These are phyloP conservation scores for Sporobolomyces roseus DNA, from an alignment of 768 basidiomycete species.

Conservation along the genomic window DNA sequence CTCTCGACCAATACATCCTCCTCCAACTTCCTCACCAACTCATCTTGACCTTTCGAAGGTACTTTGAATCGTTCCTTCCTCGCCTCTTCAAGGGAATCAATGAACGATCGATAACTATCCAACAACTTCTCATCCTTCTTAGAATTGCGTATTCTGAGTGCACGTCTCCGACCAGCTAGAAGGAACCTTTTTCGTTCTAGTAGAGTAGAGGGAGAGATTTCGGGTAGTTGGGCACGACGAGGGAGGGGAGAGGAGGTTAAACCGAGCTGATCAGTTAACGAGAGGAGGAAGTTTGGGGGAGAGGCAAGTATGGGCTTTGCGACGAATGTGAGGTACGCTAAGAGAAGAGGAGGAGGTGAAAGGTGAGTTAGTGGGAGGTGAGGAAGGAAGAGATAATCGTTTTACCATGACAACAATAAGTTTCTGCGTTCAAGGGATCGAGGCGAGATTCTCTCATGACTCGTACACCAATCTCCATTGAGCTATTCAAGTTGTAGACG, in stretches of 20 bases:
- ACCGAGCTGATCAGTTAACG: background rate
- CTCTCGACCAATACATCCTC: conserved; percentile 33
- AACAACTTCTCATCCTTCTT: conserved; percentile 26
- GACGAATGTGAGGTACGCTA: conserved; percentile 41
- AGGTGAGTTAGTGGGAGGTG: background rate
- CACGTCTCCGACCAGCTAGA: conserved; percentile 36
- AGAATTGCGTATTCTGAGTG: conserved; percentile 36
- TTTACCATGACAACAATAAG: conserved; percentile 36
- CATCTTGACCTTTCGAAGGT: background rate
- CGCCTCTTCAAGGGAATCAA: conserved; percentile 17
- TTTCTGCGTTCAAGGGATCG: conserved; percentile 14
- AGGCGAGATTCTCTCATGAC: conserved; percentile 20
- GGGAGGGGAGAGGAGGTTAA: conserved; percentile 5
- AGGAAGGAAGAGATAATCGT: background rate
- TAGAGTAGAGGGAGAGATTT: conserved; percentile 21
- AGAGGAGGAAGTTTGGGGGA: background rate
- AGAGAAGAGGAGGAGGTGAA: background rate
- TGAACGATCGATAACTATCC: conserved; percentile 12
- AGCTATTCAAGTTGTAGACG: conserved; percentile 11
- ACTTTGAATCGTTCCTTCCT: background rate
- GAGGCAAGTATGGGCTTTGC: conserved; percentile 22
- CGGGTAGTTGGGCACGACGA: conserved; percentile 20
- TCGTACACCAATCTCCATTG: conserved; percentile 41
- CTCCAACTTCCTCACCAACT: conserved; percentile 16
- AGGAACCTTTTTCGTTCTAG: conserved; percentile 42